Evolutionary conservation across 805 yeast genomes (phyloP).

Genomic region (Lipomyces sp.): DNA sequence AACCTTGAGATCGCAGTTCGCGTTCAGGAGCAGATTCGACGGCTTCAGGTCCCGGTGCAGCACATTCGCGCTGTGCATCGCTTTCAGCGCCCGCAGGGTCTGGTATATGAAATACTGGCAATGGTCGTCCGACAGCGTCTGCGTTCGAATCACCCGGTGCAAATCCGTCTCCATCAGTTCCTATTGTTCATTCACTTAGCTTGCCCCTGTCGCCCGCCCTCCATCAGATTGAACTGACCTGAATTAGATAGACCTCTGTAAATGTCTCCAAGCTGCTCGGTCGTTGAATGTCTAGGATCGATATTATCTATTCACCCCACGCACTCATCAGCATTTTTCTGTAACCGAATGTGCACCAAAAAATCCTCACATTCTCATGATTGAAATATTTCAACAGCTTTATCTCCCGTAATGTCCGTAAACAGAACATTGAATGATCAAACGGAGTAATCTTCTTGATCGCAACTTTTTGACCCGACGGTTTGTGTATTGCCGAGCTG

Average conservation of each 20-base stretch:
- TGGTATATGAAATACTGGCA: constrained; percentile 93
- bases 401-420: constrained; percentile 86
- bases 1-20: constrained; percentile 90
- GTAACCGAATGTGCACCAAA: not conserved
- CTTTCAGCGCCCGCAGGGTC: constrained; percentile 85
- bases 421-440: constrained; percentile 83
- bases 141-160: constrained; percentile 80
- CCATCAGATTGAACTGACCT: constrained; percentile 13
- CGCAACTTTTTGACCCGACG: constrained; percentile 88
- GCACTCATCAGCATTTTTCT: not conserved
- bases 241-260: constrained; percentile 78
- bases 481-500: constrained; percentile 82
- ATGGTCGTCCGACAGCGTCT: constrained; percentile 86
- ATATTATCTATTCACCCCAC: constrained; percentile 57
- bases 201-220: not conserved
- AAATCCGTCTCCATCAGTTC: constrained; percentile 88
- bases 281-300: constrained; percentile 85
- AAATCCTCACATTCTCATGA: constrained; percentile 69
- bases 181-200: constrained; percentile 50
- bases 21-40: constrained; percentile 78
- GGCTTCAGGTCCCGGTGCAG: constrained; percentile 94
- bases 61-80: constrained; percentile 91
- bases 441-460: constrained; percentile 94
- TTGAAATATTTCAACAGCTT: constrained; percentile 86
- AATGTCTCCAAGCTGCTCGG: constrained; percentile 78